phyloP scores from a whole-genome alignment of 306 rosid genomes.

The Vigna angularis region DNA sequence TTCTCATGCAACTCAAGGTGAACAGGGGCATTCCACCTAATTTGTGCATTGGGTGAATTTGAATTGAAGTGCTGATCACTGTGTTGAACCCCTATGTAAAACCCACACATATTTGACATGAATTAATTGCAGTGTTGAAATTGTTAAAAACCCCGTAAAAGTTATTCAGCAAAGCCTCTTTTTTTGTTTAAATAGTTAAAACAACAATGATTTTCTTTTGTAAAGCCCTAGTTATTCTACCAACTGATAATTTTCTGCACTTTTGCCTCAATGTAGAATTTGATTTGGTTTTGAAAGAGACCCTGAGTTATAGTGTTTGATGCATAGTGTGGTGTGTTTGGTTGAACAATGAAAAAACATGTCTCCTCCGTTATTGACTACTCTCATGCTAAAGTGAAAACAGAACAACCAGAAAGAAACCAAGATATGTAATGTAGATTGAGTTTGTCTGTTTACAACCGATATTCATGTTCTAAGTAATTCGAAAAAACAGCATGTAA shows the following conservation, averaged over 20 bases:
- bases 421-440: background rate
- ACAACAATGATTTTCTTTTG: too few species aligned
- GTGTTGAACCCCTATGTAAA: background rate
- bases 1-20: background rate
- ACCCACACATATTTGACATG: background rate
- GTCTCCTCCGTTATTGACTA: background rate
- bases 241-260: background rate
- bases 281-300: slow-evolving; percentile 1
- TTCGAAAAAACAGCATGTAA: background rate
- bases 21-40: too few species aligned
- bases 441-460: background rate
- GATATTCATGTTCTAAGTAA: background rate
- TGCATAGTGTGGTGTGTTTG: background rate
- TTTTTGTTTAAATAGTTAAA: background rate
- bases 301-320: background rate
- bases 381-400: slow-evolving; percentile 1
- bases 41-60: too few species aligned
- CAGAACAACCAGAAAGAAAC: slow-evolving; percentile 20
- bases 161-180: background rate
- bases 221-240: too few species aligned
- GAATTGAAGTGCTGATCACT: background rate
- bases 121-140: background rate
- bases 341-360: slow-evolving; percentile 2
- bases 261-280: background rate
- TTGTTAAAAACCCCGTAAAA: background rate